Evolutionary conservation across 2,329 filamentous ascomycete species (phyloP).

Genomic region (Zymoseptoria tritici): DNA sequence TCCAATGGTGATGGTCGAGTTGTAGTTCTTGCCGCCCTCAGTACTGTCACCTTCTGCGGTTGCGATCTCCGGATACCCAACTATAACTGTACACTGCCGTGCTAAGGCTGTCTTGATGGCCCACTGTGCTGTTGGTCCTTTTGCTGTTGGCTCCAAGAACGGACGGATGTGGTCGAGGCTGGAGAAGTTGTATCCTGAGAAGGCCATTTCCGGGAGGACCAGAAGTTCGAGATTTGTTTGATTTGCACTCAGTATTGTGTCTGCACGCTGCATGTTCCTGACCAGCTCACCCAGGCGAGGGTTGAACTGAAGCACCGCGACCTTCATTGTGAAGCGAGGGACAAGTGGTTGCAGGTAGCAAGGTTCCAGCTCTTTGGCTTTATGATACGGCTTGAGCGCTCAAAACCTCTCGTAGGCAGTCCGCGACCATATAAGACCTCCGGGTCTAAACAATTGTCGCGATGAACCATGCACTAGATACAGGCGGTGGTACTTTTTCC

Average conservation of each 20-base stretch:
- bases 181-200: slow-evolving; percentile 73
- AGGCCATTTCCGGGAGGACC: slow-evolving; percentile 69
- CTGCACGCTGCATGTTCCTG: slow-evolving; percentile 62
- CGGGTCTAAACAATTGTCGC: too few relatives aligned
- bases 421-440: too few relatives aligned
- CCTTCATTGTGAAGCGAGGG: slow-evolving; percentile 45
- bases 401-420: too few relatives aligned
- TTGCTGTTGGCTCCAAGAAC: slow-evolving; percentile 58
- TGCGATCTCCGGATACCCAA: slow-evolving; percentile 62
- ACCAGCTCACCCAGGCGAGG: slow-evolving; percentile 62
- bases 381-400: not conserved
- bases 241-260: slow-evolving; percentile 52
- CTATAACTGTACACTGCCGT: slow-evolving; percentile 59
- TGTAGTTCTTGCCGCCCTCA: slow-evolving; percentile 39
- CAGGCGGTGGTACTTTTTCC: too few relatives aligned
- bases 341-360: not conserved
- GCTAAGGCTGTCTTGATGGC: slow-evolving; percentile 58
- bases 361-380: not conserved
- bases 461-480: too few relatives aligned
- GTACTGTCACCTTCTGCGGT: slow-evolving; percentile 20
- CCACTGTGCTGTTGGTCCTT: slow-evolving; percentile 65
- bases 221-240: slow-evolving; percentile 56
- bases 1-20: slow-evolving; percentile 52
- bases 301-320: slow-evolving; percentile 65
- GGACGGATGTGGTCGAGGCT: slow-evolving; percentile 60